Evolutionary conservation across 2,329 filamentous ascomycete species (phyloP), one percentile per base, ranked within the genome.

Genomic region (Beauveria australis): DNA sequence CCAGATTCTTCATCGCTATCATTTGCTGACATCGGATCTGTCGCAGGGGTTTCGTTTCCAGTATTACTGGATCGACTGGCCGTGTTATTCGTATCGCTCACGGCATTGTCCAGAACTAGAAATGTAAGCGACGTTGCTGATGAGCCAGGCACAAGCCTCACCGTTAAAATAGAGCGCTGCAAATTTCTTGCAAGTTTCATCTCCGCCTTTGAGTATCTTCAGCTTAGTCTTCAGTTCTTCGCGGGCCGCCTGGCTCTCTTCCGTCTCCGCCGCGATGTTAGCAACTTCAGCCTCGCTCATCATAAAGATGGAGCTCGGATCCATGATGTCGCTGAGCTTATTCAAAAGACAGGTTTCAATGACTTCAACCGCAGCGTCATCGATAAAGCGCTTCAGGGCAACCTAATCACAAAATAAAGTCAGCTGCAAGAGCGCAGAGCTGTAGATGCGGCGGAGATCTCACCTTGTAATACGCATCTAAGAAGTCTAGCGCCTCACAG

Each of bases 401-500:
- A 66, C 61, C 68, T 69, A 18, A 22, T 22, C 6, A 12, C 1
- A 8, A 14, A 8, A 48, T 8, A 48, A 19, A 7, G 53, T 56
- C 7, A 56, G 41, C 40, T 22, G 1, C n/a, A 12, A 48, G 22
- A 16, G 46, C 3, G 22, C 46, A 26, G 14, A 7, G 33, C 19
- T 41, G 33, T 41, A 26, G 19, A 3, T 10, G 3, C 9, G 28
- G 18, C 28, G 10, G 8, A 24, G 2, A 48, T 10, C 30, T 24
- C n/a, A 71, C 76, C 67, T 77, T 70, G 59, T 78, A 79, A 58
- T 75, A 79, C 0, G 75, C 74, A 40, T 72, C 66, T 64, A 76
- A 69, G 19, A 67, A 72, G 53, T 77, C 74, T 1, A 77, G 62
- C 6, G 70, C 72, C 47, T 73, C 69, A 12, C 68, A 65, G 37